Evolutionary conservation across 1,284 basidiomycete genomes (phyloP).

Genomic region (Exsudoporus floridanus): DNA sequence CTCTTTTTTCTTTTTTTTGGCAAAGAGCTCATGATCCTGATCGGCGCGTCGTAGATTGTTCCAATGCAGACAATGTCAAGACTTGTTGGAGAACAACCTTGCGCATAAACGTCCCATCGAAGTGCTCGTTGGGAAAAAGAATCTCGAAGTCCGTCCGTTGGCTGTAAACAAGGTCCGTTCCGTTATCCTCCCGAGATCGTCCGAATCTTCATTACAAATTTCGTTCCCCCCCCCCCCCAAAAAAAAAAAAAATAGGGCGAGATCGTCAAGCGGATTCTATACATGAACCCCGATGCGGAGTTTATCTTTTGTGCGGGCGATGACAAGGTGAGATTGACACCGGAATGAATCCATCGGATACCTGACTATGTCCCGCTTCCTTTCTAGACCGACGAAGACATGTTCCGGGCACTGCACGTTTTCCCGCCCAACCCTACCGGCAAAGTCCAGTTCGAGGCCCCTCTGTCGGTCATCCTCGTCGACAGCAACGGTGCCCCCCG

Average conservation of each 20-base stretch:
- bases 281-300: conserved; percentile 89
- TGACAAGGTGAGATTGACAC: conserved; percentile 73
- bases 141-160: conserved; percentile 92
- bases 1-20: too few relatives aligned
- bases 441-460: conserved; percentile 64
- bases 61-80: conserved; percentile 96
- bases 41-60: conserved; percentile 60
- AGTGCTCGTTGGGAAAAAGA: conserved; percentile 96
- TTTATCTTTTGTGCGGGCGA: conserved; percentile 98
- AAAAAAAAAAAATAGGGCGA: conserved; percentile 75
- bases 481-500: conserved; percentile 33
- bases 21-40: background rate
- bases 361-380: background rate
- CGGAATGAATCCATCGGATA: background rate
- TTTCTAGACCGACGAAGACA: conserved; percentile 86
- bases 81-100: conserved; percentile 90
- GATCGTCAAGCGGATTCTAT: conserved; percentile 92
- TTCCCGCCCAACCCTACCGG: conserved; percentile 44
- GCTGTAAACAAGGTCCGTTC: conserved; percentile 83
- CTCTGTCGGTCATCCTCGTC: conserved; percentile 69
- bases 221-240: background rate
- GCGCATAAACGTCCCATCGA: conserved; percentile 88
- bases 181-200: background rate
- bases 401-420: conserved; percentile 86
- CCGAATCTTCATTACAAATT: background rate